Conservation (phyloP, 352 stramenopile genomes). For the Globisporangium polare region DNA sequence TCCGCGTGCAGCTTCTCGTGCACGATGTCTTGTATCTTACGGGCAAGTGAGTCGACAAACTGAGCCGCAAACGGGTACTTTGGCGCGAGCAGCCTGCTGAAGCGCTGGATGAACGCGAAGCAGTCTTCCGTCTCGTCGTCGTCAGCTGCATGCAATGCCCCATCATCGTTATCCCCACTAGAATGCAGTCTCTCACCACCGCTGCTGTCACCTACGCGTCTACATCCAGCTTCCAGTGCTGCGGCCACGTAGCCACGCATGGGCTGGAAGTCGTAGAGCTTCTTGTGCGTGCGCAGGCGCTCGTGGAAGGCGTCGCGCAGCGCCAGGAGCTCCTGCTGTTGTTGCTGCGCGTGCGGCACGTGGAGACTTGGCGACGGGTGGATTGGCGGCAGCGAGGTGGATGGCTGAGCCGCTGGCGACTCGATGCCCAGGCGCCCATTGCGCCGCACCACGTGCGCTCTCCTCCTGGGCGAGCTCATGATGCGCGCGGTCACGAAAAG, state of each 20-base stretch:
- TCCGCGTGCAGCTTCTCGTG: conserved; percentile 20
- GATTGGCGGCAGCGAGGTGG: conserved; percentile 17
- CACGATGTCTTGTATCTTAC: conserved; percentile 15
- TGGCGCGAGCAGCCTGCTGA: conserved; percentile 1
- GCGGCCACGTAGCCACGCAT: background rate
- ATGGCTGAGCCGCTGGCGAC: background rate
- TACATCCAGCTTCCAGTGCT: background rate
- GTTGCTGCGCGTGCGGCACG: conserved; percentile 8
- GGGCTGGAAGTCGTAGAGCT: conserved; percentile 15
- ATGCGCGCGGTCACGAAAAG: background rate
- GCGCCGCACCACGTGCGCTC: conserved; percentile 8
- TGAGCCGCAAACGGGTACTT: conserved; percentile 17
- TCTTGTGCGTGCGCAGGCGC: conserved; percentile 16
- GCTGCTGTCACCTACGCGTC: background rate
- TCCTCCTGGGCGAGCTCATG: conserved; percentile 5
- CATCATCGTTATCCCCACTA: background rate
- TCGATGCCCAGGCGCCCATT: conserved; percentile 24
- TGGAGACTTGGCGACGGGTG: background rate
- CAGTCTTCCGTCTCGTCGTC: conserved; percentile 14
- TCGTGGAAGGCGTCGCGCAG: conserved; percentile 19
- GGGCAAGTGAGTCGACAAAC: conserved; percentile 17
- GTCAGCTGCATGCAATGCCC: background rate
- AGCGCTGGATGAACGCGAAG: conserved; percentile 8
- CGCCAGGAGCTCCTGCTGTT: conserved; percentile 17
- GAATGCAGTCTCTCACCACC: background rate